Evolutionary conservation across 805 yeast species (phyloP), one percentile per base, ranked within the genome.

Genomic region (Metschnikowia reukaufii): DNA sequence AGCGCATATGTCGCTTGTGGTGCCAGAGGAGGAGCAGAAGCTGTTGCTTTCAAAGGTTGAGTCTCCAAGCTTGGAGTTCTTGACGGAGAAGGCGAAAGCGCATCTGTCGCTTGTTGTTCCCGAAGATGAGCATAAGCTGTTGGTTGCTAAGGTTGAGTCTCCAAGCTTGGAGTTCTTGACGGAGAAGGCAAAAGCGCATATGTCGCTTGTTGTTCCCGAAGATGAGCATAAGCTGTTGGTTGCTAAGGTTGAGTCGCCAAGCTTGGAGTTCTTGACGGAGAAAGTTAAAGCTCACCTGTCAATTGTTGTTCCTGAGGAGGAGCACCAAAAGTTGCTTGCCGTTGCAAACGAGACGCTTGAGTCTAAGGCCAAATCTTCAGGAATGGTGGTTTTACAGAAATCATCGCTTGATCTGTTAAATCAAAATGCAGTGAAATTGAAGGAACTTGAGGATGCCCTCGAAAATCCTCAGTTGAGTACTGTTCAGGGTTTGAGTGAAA

Each of bases 361-460:
- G 18, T 41, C 45, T 13, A 61, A 56, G 35, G 67, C 68, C 3
- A 32, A 36, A 1, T 39, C 49, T 7, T 43, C 40, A 6, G 58
- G 56, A 1, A 55, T 48, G 52, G 61, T 41, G 12, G 38, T 53
- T 13, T 32, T 53, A 33, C 52, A 51, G 37, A 47, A 39, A 38
- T 36, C 51, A 29, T 62, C 58, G 4, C 59, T 55, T 36, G 60
- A 55, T 8, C 33, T 31, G 2, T 38, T 61, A 42, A 39, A 40
- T 3, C 34, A 38, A 19, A 27, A 32, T 9, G 49, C 62, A 2
- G 25, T 37, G 39, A 40, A 42, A n/a, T 40, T 43, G 12, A 34
- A 47, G 3, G 20, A 32, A 6, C 36, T 50, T 7, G 21, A 33
- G n/a, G 29, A 27, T 15, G 25, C 29, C 21, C 32, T 52, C 17